Evolutionary conservation across 306 rosid species (phyloP), one percentile per base, ranked within the genome.

Genomic region (Bauhinia variegata): DNA sequence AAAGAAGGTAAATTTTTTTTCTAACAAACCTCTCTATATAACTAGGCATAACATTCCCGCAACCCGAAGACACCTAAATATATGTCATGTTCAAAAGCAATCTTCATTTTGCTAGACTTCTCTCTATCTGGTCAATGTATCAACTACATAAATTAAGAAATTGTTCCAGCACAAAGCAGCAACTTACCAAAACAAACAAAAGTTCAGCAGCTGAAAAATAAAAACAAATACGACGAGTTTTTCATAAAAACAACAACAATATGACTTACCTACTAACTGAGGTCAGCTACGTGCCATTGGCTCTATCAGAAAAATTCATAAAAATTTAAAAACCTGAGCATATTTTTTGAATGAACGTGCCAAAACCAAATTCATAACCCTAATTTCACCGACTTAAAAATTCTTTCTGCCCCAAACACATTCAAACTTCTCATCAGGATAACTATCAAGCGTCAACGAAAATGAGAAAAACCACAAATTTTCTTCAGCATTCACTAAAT

Each of bases 121-220:
- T 15, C 39, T 32, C 23, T 55, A 6, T 55, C 23, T 7, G 1
- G 7, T 12, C 11, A 31, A 30, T 32, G 41, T 55, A 55, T 32
- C 18, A 55, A 55, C 13, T 5, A 32, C 42, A 55, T 6, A 13
- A n/a, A 55, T 55, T 55, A 7, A 32, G 43, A 42, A n/a, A 55
- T 42, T 14, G 23, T 32, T 55, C 42, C 33, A 2, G 34, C 18
- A 30, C 3, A 33, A 50, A 18, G 44, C 12, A 34, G 63, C 18
- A 57, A 17, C 63, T 36, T 8, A 15, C 2, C 33, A 59, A 17
- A 39, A n/a, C n/a, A n/a, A n/a, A n/a, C n/a, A n/a, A 8, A n/a
- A 9, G 51, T 59, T 60, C 54, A 33, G 34, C 32, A 11, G 65
- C 65, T 33, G 49, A 23, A 68, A 17, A 32, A 68, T 18, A 48